Evolutionary conservation across 2,329 filamentous ascomycete genomes (phyloP), one percentile per base, ranked within the genome.

Genomic region (Cladophialophora immunda): DNA sequence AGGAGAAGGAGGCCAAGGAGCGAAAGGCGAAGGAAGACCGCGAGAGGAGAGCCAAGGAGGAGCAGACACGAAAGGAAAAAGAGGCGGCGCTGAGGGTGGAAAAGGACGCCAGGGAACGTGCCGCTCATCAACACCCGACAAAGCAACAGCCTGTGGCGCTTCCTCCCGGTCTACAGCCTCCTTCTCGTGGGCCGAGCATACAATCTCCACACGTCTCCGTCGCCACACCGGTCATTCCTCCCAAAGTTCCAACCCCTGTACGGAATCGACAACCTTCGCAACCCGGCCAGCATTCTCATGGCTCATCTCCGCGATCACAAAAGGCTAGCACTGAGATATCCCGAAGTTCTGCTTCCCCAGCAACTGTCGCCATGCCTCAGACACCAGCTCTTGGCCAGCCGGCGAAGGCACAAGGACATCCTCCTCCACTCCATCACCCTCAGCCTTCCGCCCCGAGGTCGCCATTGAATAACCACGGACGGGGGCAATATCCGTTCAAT

Each of bases 171-270:
- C 75, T 88, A 59, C 81, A 82, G 56, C 79, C 83, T 45, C 83
- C 87, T 71, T 83, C 86, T 64, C 84, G 81, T 25, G 80, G 81
- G 17, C 53, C 70, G 8, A 81, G 80, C 66, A 85, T 90, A 70
- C 87, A 89, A 56, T 97, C 94, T 17, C 94, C 94, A 7, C 92
- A 93, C 76, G 86, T 94, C 58, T 82, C 90, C 30, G 84, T 92
- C 68, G 91, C 92, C 9, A 95, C 92, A 36, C 94, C 95, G 7
- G 90, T 89, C 29, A 81, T 97, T 55, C 90, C 93, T n/a, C 89
- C 93, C 13, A 97, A 97, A 77, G 89, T 90, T 22, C 89, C 93
- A 4, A 94, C 92, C 13, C 92, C 93, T 8, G 90, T 89, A 70
- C 90, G 91, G 69, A 86, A 89, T 41, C 89, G 92, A 63, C 92